Conservation (phyloP, 768 basidiomycete species). For the Lactarius trivialis region DNA sequence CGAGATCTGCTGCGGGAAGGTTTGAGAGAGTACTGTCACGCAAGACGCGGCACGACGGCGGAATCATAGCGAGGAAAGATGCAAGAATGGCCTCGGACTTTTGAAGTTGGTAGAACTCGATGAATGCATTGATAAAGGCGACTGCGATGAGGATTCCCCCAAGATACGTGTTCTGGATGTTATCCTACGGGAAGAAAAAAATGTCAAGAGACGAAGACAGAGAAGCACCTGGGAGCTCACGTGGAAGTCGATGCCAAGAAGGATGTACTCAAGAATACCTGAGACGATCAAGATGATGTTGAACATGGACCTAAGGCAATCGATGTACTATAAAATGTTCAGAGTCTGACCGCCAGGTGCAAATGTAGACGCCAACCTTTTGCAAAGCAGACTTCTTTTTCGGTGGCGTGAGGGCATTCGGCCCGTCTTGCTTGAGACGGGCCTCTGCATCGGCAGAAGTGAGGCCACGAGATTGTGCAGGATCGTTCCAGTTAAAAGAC, state of each 20-base stretch:
- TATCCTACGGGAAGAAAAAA: constrained; percentile 33
- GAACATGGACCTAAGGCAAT: constrained; percentile 55
- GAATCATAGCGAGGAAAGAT: constrained; percentile 69
- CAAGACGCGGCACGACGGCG: constrained; percentile 58
- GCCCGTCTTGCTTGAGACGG: constrained; percentile 52
- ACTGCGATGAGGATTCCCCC: constrained; percentile 63
- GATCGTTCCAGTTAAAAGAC: constrained; percentile 47
- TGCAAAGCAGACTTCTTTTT: constrained; percentile 58
- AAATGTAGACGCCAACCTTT: constrained; percentile 38
- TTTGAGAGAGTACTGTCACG: constrained; percentile 49
- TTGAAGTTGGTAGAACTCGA: constrained; percentile 66
- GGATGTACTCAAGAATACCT: constrained; percentile 57
- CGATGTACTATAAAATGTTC: constrained; percentile 43
- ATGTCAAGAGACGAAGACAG: constrained; percentile 12
- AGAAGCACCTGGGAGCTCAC: constrained; percentile 27
- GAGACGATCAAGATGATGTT: constrained; percentile 63
- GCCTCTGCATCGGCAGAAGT: constrained; percentile 44
- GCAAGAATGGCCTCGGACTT: constrained; percentile 69
- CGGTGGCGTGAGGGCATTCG: constrained; percentile 58
- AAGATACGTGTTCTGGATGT: constrained; percentile 61
- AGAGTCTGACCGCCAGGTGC: not conserved
- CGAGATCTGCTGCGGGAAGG: constrained; percentile 54
- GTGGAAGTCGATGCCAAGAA: constrained; percentile 57
- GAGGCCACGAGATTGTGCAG: constrained; percentile 45
- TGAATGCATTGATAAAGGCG: constrained; percentile 62